These are phyloP conservation scores for Quercus tomentella DNA, from an alignment of 331 rosid genomes.

Conservation along the genomic window DNA sequence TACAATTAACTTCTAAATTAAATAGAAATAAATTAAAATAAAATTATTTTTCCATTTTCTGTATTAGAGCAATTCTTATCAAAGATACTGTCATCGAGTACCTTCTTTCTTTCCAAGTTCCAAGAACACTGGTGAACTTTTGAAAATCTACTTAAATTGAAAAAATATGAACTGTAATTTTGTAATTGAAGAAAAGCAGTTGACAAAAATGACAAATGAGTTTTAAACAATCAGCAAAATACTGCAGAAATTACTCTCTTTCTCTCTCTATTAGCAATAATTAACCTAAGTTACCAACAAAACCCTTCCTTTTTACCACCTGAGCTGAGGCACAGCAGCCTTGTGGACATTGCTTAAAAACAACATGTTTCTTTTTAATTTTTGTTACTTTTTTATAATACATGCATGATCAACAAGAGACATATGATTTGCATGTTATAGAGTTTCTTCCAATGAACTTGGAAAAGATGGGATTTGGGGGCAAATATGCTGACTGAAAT, in stretches of 20 bases:
- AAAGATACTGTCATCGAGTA: background rate
- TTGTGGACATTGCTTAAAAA: background rate
- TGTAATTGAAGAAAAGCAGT: background rate
- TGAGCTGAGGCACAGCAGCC: background rate
- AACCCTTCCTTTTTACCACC: background rate
- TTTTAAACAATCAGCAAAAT: background rate
- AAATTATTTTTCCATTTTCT: no score
- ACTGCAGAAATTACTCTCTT: background rate
- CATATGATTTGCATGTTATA: no score
- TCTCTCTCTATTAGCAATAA: background rate
- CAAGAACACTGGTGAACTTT: background rate
- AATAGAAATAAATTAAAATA: no score
- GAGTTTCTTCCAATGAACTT: no score
- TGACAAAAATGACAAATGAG: background rate
- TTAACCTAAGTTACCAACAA: background rate
- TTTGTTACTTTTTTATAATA: background rate
- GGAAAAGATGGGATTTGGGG: no score
- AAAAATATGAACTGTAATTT: background rate
- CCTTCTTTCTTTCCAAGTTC: background rate
- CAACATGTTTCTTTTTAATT: no score
- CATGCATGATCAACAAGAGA: background rate
- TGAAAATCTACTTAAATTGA: background rate
- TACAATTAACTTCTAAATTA: no score
- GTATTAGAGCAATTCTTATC: background rate
- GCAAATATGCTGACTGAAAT: no score